Base-by-base conservation (phyloP, 176 grass and related monocot genomes). In the Sorghum bicolor region DNA sequence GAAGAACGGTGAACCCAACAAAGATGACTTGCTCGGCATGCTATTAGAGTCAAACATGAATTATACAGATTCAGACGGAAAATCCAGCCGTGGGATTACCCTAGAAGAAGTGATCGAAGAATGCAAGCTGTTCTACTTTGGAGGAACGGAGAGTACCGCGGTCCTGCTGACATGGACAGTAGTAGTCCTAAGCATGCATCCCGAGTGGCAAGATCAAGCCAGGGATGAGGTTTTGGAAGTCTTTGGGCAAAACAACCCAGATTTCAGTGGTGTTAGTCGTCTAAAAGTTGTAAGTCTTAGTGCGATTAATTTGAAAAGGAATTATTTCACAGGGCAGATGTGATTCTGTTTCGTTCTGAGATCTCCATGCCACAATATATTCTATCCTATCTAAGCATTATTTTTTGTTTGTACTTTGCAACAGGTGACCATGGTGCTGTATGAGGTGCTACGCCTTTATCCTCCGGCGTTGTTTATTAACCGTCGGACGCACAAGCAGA, bases 61-160 rank as follows among this genome's bases (percentile, higher is more conserved):
- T 26, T 74, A 87, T 40, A 87, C 44, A 4, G 22, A 67, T 34
- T 82, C 74, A 33, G 55, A 63, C 16, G 78, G 58, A 7, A 14
- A 68, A 24, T 81, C 76, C n/a, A 72, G 64, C 13, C 80, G 47
- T 4, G 58, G 89, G 3, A 84, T 96, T 67, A 85, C 88, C 0
- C 86, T 76, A 3, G 88, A 93, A n/a, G 93, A 97, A 10, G 86
- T 97, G 77, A 89, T 97, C 11, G 88, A 83, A 17, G 94, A 97
- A 78, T 97, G 94, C 86, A 97, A 92, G 79, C 60, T 97, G 1
- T 97, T 94, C 83, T 97, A 97, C 88, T 91, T 97, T 67, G 90
- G 90, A 3, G 94, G 94, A 6, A 89, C 90, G 69, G 92, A 97
- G 74, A 97, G 92, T 26, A 92, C 92, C 8, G 91, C 94, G 10